Percentiles rank a stretch among this genome's conserved stretches.
phyloP scores from a whole-genome alignment of 176 grass and related monocot species.

The Calamus simplicifolius region DNA sequence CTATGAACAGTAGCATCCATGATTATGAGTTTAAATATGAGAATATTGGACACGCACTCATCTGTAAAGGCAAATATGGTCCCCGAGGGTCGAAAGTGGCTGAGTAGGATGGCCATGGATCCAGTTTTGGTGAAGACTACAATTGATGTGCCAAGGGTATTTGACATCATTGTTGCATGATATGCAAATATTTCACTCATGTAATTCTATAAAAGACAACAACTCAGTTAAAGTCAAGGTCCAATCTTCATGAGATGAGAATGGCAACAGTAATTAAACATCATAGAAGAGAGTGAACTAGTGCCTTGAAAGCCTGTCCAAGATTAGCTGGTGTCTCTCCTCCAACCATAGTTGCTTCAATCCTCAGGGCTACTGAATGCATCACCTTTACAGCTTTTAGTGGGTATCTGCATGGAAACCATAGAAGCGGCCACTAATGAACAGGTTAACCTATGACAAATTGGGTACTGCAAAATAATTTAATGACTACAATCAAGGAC shows the following conservation, averaged over 20 bases:
- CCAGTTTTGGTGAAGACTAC: conserved; percentile 95
- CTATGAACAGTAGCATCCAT: too few species aligned
- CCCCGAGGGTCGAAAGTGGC: conserved; percentile 82
- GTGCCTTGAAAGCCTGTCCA: conserved; percentile 79
- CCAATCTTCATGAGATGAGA: not conserved
- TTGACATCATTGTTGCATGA: conserved; percentile 99
- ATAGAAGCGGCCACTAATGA: not conserved
- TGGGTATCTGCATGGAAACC: conserved; percentile 49
- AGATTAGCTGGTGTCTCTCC: conserved; percentile 65
- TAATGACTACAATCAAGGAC: too few species aligned
- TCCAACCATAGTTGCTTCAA: conserved; percentile 71
- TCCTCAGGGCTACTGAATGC: conserved; percentile 88
- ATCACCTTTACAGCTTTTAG: conserved; percentile 99
- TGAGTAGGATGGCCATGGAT: conserved; percentile 95
- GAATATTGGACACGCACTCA: conserved; percentile 45
- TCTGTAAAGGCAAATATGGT: conserved; percentile 99
- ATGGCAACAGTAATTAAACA: conserved; percentile 5
- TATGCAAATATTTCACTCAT: conserved; percentile 98
- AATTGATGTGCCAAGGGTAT: conserved; percentile 88
- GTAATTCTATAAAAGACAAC: conserved; percentile 45
- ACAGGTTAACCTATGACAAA: not conserved
- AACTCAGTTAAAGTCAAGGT: conserved; percentile 4
- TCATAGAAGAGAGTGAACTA: conserved; percentile 12
- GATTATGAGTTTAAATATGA: not conserved
- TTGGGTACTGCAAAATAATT: too few species aligned